Percentiles rank a stretch among this genome's conserved stretches.
These are phyloP conservation scores for Entrophospora sp. DNA, from an alignment of 192 early-diverging fungal genomes.

Conservation along the genomic window DNA sequence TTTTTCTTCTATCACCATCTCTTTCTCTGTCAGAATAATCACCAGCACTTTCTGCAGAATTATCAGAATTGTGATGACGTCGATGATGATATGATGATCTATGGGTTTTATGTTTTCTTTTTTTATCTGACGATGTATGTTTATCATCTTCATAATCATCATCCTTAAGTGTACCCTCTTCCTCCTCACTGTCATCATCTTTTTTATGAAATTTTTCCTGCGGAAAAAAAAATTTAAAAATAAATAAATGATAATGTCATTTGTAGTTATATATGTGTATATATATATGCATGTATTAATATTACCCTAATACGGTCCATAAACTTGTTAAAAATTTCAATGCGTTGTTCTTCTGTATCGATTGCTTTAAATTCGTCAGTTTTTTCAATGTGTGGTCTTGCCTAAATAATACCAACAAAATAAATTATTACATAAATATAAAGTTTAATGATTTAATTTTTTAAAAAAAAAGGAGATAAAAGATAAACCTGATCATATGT, in stretches of 20 bases:
- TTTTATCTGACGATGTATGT: constrained; percentile 8
- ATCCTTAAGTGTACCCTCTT: constrained; percentile 51
- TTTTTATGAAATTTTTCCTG: constrained; percentile 37
- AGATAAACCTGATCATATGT: constrained; percentile 59
- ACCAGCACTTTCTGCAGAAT: constrained; percentile 19
- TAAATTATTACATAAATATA: too few relatives aligned
- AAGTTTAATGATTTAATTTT: too few relatives aligned
- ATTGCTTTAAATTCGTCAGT: constrained; percentile 58
- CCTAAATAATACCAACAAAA: too few relatives aligned
- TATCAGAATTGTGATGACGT: constrained; percentile 18
- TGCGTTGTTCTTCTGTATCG: constrained; percentile 52
- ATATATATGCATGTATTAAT: background rate
- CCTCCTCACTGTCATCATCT: constrained; percentile 53
- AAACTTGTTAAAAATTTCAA: constrained; percentile 67
- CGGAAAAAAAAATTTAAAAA: background rate
- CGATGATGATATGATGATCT: constrained; percentile 14
- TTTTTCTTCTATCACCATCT: constrained; percentile 25
- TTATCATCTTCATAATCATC: constrained; percentile 34
- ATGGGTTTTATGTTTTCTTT: constrained; percentile 16
- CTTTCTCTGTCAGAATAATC: constrained; percentile 25
- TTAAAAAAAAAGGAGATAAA: constrained; percentile 6
- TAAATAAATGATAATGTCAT: background rate
- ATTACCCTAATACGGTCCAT: constrained; percentile 55
- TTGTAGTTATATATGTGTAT: background rate
- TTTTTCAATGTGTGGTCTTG: constrained; percentile 34